Evolutionary conservation across 441 rosid genomes (phyloP).

Genomic region (Syzygium malaccense): DNA sequence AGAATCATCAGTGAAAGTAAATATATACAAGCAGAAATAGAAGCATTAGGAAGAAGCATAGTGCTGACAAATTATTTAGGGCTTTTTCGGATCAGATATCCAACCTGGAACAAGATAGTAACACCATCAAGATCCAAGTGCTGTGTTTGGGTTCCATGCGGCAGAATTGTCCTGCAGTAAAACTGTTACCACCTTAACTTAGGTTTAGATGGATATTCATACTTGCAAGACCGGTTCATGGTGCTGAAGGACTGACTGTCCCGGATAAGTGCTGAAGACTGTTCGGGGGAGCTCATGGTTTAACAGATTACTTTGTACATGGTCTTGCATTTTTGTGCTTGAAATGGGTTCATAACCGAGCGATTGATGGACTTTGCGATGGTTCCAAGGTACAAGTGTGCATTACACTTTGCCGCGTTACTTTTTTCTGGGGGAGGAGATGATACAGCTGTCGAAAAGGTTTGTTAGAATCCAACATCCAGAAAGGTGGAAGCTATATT

Average conservation of each 20-base stretch:
- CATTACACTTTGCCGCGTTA: not conserved
- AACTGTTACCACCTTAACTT: not conserved
- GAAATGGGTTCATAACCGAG: not conserved
- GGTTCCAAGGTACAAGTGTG: not conserved
- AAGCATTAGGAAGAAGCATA: not conserved
- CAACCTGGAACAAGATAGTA: not conserved
- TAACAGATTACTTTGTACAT: not conserved
- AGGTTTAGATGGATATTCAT: not conserved
- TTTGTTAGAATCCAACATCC: not conserved
- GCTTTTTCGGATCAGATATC: not conserved
- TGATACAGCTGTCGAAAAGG: not conserved
- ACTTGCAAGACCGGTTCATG: not conserved
- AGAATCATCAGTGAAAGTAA: not conserved
- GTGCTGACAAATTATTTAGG: not conserved
- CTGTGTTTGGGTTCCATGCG: not conserved
- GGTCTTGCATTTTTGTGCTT: not conserved
- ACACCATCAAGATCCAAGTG: not conserved
- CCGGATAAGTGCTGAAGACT: not conserved
- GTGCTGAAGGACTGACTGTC: not conserved
- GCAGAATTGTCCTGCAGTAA: not conserved
- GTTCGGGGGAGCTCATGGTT: not conserved
- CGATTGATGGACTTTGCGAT: not conserved
- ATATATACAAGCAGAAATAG: not conserved
- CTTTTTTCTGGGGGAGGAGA: not conserved
- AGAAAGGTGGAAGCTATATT: not conserved